Evolutionary conservation across 768 basidiomycete genomes (phyloP).

Genomic region (Cyclocybe aegerita): DNA sequence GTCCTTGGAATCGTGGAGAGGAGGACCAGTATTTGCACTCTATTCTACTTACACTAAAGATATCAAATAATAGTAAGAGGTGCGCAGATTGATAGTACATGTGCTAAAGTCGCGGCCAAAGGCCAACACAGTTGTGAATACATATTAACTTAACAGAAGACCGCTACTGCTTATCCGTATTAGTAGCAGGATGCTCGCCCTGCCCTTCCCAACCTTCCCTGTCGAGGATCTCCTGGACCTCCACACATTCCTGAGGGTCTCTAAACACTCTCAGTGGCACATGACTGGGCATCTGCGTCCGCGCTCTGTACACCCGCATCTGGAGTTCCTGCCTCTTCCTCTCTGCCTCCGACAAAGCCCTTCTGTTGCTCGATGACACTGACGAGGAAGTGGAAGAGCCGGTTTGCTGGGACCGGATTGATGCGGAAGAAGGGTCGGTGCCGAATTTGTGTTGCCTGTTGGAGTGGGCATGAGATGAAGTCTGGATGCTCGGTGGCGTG

Average conservation of each 20-base stretch:
- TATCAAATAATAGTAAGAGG: no score
- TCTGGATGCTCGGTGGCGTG: constrained; percentile 11
- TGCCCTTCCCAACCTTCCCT: constrained; percentile 10
- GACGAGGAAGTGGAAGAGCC: constrained; percentile 8
- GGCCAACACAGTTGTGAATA: neutral
- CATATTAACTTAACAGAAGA: neutral
- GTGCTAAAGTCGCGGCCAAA: no score
- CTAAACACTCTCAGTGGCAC: constrained; percentile 67
- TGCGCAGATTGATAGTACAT: no score
- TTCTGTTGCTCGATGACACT: constrained; percentile 3
- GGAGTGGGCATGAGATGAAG: neutral
- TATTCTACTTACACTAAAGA: no score
- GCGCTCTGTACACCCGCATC: constrained; percentile 59
- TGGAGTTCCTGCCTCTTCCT: constrained; percentile 60
- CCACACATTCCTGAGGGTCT: constrained; percentile 67
- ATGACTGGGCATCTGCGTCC: constrained; percentile 55
- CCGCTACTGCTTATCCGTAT: no score
- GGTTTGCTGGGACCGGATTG: constrained; percentile 8
- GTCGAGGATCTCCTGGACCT: constrained; percentile 46
- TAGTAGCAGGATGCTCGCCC: no score
- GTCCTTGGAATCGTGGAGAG: no score
- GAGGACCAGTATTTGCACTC: no score
- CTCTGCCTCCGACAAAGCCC: constrained; percentile 47
- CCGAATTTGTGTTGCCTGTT: neutral
- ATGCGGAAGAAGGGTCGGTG: constrained; percentile 6